Base-by-base conservation (phyloP, 2,329 filamentous ascomycete genomes). In the Truncatella angustata region DNA sequence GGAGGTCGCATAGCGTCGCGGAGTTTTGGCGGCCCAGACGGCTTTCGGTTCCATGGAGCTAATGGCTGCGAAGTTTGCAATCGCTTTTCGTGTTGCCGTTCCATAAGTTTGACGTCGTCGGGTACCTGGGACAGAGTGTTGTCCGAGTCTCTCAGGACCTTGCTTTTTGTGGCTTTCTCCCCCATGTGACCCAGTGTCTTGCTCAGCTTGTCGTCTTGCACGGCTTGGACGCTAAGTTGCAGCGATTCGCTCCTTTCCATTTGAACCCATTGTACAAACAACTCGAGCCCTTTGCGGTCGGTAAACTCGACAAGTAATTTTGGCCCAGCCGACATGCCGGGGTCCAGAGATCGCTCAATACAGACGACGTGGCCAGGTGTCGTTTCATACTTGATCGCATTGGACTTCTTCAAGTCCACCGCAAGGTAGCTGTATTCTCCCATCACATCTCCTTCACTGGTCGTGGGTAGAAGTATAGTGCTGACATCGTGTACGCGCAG, bases 221-320 rank as follows among this genome's bases (percentile, higher is more conserved):
- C 14, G 3, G 18, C 5, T 21, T 36, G 2, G 3, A 39, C 14
- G 4, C 9, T 16, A 6, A 47, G 14, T 1, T 3, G 3, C 4
- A 23, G 9, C 4, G 44, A 4, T 12, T 28, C 49, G 18, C 40
- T 18, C 37, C 44, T 55, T 14, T 50, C 28, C 50, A 56, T 42
- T 10, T 20, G 20, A 34, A 56, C 55, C 65, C 65, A 67, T 24
- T 56, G 18, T 23, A 51, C 34, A 26, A 66, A 65, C 32, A 34
- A 47, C 4, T 53, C 12, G 4, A 58, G 21, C 2, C 60, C 60
- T 14, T 54, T 28, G 7, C 6, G 18, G 16, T 51, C 55, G 24
- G 24, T 50, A 23, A 67, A 63, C 35, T 66, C 61, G 16, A 67
- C 28, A n/a, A 60, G 30, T 18, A 66, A 36, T 50, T 50, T 63